Evolutionary conservation across 2,329 filamentous ascomycete species (phyloP).

Genomic region (Aspergillus sp.): DNA sequence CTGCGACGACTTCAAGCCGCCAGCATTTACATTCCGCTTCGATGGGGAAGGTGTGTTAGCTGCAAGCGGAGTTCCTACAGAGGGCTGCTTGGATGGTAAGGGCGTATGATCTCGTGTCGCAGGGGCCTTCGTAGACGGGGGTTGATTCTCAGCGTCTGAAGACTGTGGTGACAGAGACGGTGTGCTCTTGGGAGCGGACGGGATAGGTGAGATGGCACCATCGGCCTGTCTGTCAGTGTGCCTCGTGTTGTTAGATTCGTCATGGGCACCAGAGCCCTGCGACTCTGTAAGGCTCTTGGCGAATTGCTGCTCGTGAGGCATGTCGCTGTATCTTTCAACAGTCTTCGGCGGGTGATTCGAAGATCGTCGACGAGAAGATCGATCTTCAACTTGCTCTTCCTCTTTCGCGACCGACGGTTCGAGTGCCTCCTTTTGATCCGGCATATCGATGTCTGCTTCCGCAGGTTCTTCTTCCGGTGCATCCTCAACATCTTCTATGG

Average conservation of each 20-base stretch:
- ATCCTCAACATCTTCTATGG: conserved; percentile 1
- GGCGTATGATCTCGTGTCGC: conserved; percentile 34
- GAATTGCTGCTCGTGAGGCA: conserved; percentile 28
- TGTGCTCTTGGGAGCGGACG: conserved; percentile 35
- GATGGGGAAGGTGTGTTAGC: conserved; percentile 50
- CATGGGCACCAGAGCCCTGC: conserved; percentile 11
- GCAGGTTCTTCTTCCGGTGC: conserved; percentile 3
- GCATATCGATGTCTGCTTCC: conserved; percentile 11
- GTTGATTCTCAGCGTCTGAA: conserved; percentile 72
- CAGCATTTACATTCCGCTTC: conserved; percentile 46
- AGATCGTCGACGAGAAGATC: conserved; percentile 14
- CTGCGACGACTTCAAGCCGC: conserved; percentile 47
- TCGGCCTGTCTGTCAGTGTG: conserved; percentile 6
- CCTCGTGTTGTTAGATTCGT: conserved; percentile 6
- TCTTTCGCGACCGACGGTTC: conserved; percentile 2
- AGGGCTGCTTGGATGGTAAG: conserved; percentile 29
- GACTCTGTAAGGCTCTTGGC: conserved; percentile 23
- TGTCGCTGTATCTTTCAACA: conserved; percentile 29
- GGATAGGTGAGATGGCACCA: conserved; percentile 20
- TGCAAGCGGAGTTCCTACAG: conserved; percentile 35
- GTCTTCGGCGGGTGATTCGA: conserved; percentile 29
- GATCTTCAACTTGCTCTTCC: conserved; percentile 10
- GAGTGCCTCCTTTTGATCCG: conserved; percentile 6
- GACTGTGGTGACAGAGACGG: conserved; percentile 65
- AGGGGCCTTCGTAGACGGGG: conserved; percentile 58